Conservation (phyloP, 352 stramenopile species). For the Phytopythium mirpurense region DNA sequence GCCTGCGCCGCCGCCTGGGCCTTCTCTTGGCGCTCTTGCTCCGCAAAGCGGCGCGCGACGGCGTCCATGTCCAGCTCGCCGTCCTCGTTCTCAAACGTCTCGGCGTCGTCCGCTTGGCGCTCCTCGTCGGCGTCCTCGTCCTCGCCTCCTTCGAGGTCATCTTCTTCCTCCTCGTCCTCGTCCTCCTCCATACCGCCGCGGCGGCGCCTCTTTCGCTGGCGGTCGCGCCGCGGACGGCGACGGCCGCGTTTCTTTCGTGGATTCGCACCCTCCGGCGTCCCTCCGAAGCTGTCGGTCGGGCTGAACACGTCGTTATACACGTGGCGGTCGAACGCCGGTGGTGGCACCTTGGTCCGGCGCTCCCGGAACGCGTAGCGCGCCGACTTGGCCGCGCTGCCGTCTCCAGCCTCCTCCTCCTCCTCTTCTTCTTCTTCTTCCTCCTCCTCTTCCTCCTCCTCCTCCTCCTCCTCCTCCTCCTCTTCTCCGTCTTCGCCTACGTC, state of each 20-base stretch:
- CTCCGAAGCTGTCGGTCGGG: slow-evolving; percentile 13
- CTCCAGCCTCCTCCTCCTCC: slow-evolving; percentile 4
- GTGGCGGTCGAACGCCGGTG: slow-evolving; percentile 45
- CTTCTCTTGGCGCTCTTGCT: slow-evolving; percentile 29
- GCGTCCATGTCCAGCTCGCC: slow-evolving; percentile 30
- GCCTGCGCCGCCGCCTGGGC: slow-evolving; percentile 17
- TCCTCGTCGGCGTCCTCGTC: slow-evolving; percentile 16
- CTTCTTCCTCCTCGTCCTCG: slow-evolving; percentile 24
- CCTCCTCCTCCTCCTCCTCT: not conserved
- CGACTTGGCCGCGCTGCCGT: slow-evolving; percentile 14
- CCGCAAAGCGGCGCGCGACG: slow-evolving; percentile 47
- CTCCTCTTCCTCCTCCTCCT: not conserved
- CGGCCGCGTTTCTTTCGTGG: slow-evolving; percentile 25
- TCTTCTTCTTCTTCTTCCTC: slow-evolving; percentile 2
- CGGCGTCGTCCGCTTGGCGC: slow-evolving; percentile 23
- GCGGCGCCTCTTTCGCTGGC: slow-evolving; percentile 11
- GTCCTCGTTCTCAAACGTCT: slow-evolving; percentile 21
- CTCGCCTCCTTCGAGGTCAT: slow-evolving; percentile 25
- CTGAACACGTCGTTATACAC: slow-evolving; percentile 73
- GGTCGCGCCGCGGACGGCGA: slow-evolving; percentile 4
- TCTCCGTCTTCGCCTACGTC: not conserved
- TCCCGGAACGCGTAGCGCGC: slow-evolving; percentile 54
- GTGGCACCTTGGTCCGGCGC: slow-evolving; percentile 38
- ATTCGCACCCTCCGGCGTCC: slow-evolving; percentile 9
- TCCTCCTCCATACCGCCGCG: slow-evolving; percentile 15